phyloP scores from a whole-genome alignment of 75 land plant genomes.

The Pinus taeda region DNA sequence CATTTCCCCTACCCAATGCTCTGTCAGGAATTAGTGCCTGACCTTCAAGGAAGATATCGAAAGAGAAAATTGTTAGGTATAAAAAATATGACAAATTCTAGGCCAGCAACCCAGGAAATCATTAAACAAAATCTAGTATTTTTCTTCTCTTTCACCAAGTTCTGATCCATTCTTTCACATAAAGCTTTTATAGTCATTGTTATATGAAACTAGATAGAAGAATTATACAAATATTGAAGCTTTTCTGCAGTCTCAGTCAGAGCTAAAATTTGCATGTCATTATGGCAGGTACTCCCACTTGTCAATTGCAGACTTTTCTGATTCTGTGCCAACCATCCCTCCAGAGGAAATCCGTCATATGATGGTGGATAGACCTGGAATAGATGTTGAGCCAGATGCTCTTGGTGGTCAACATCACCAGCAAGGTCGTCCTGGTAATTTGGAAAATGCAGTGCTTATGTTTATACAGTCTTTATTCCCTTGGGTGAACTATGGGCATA shows the following conservation, averaged over 20 bases:
- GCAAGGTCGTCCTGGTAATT: slow-evolving; percentile 28
- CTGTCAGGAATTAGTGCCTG: not conserved
- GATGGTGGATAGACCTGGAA: slow-evolving; percentile 37
- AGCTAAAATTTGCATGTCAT: not conserved
- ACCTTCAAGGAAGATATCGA: not conserved
- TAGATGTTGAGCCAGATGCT: slow-evolving; percentile 15
- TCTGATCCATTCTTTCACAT: not conserved
- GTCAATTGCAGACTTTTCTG: slow-evolving; percentile 81
- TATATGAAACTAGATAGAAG: not conserved
- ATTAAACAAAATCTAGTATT: not conserved
- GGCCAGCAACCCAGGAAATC: not conserved
- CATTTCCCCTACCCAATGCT: not conserved
- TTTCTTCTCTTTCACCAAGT: not conserved
- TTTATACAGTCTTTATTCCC: slow-evolving; percentile 77
- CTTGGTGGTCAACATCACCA: slow-evolving; percentile 11
- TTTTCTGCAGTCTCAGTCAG: not conserved
- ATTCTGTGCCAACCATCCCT: slow-evolving; percentile 73
- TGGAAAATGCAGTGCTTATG: slow-evolving; percentile 38
- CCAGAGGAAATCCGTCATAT: slow-evolving; percentile 76
- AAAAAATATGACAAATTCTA: not conserved
- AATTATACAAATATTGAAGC: not conserved
- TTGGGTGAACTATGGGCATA: slow-evolving; percentile 67
- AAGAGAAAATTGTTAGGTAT: not conserved
- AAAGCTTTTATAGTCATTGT: not conserved
- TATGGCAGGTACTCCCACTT: slow-evolving; percentile 73